These are phyloP conservation scores for Cydonia oblonga DNA, from an alignment of 331 rosid species.

Conservation along the genomic window DNA sequence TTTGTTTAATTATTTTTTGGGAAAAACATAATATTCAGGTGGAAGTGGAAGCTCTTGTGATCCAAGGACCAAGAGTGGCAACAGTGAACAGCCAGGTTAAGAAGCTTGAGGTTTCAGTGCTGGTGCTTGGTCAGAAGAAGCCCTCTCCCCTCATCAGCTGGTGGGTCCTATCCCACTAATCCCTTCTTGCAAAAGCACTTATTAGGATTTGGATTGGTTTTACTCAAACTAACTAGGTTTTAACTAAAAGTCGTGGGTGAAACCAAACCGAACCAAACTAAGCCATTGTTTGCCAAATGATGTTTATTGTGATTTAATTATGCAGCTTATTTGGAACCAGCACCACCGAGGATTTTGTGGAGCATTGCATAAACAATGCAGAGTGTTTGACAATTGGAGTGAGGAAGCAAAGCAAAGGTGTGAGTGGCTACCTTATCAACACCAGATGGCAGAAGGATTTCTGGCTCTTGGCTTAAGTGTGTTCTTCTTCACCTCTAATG, in stretches of 20 bases:
- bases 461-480: constrained; percentile 77
- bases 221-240: too few species aligned
- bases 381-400: constrained; percentile 95
- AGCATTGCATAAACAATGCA: constrained; percentile 46
- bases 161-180: constrained; percentile 31
- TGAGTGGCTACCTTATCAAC: constrained; percentile 74
- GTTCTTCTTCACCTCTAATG: not conserved
- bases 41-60: constrained; percentile 85
- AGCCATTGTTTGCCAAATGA: not conserved
- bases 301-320: not conserved
- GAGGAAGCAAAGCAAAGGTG: constrained; percentile 77
- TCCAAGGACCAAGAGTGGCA: constrained; percentile 74
- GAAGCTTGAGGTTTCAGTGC: constrained; percentile 79
- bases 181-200: not conserved
- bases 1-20: not conserved
- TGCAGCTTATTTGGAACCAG: constrained; percentile 61
- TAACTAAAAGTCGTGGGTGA: too few species aligned
- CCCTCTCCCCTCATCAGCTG: constrained; percentile 53
- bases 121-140: constrained; percentile 85
- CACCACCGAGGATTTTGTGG: not conserved
- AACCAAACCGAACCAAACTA: not conserved
- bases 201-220: not conserved
- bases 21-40: constrained; percentile 31
- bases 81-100: constrained; percentile 84
- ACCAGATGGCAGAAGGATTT: constrained; percentile 93